Evolutionary conservation across 805 yeast genomes (phyloP).

Genomic region (Geotrichum ghanense): DNA sequence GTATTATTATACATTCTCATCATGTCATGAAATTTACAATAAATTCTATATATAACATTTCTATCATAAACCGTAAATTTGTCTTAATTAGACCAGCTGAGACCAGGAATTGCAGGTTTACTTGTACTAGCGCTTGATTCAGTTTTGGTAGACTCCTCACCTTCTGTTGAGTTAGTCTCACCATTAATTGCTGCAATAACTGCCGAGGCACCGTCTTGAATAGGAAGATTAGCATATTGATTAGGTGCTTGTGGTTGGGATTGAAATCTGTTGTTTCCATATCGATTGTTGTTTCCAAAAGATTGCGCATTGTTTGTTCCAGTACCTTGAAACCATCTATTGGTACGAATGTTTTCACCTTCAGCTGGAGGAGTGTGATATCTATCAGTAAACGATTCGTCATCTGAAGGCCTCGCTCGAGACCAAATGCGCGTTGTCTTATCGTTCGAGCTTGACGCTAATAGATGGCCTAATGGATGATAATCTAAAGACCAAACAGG

Average conservation of each 20-base stretch:
- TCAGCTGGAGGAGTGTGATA: conserved; percentile 51
- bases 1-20: too few relatives aligned
- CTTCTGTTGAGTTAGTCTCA: not conserved
- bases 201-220: not conserved
- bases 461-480: conserved; percentile 87
- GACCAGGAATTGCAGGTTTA: not conserved
- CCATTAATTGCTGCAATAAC: not conserved
- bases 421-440: conserved; percentile 91
- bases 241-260: not conserved
- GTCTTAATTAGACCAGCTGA: not conserved
- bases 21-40: too few relatives aligned
- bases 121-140: not conserved
- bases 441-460: conserved; percentile 90
- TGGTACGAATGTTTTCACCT: not conserved
- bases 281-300: not conserved
- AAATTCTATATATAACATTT: too few relatives aligned
- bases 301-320: not conserved
- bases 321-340: conserved; percentile 1
- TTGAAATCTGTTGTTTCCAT: not conserved
- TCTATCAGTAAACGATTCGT: conserved; percentile 68
- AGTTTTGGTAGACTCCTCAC: not conserved
- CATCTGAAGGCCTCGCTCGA: conserved; percentile 83
- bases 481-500: conserved; percentile 84
- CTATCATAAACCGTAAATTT: too few relatives aligned
- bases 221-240: not conserved